Evolutionary conservation across 768 basidiomycete genomes (phyloP).

Genomic region (Hygrocybe punicea): DNA sequence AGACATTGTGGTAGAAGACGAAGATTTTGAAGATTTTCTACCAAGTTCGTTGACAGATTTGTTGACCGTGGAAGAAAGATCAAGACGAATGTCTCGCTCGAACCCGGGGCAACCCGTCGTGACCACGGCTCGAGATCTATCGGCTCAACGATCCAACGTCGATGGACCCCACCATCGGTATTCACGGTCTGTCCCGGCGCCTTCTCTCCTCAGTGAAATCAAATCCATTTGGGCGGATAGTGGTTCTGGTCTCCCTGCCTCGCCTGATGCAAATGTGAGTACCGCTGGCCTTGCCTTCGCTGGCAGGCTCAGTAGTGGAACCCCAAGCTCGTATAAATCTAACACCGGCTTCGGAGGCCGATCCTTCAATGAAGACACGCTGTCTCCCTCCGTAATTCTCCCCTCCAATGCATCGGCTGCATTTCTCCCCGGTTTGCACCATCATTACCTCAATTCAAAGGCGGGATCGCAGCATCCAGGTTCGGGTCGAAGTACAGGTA

Average conservation of each 20-base stretch:
- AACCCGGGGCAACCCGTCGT: conserved; percentile 42
- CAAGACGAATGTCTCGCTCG: conserved; percentile 76
- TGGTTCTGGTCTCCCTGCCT: conserved; percentile 26
- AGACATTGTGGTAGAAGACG: conserved; percentile 59
- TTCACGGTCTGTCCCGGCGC: conserved; percentile 78
- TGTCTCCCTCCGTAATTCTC: conserved; percentile 21
- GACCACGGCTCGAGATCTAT: conserved; percentile 2
- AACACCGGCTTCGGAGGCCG: conserved; percentile 17
- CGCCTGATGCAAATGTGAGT: conserved; percentile 28
- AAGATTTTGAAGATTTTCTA: conserved; percentile 83
- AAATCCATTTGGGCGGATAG: conserved; percentile 79
- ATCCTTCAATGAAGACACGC: conserved; percentile 7
- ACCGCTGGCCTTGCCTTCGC: conserved; percentile 37
- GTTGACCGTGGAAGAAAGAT: conserved; percentile 83
- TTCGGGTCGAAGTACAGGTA: neutral
- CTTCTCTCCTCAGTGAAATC: conserved; percentile 70
- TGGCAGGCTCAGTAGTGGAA: conserved; percentile 31
- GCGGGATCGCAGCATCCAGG: conserved; percentile 10
- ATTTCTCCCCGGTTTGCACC: conserved; percentile 71
- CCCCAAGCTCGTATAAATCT: conserved; percentile 20
- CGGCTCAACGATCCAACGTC: conserved; percentile 15
- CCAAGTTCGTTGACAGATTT: conserved; percentile 87
- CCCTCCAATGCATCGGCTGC: conserved; percentile 81
- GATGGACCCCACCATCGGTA: conserved; percentile 54
- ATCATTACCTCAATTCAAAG: conserved; percentile 58